phyloP scores from a whole-genome alignment of 2,329 filamentous ascomycete genomes.

The Alternaria atra region DNA sequence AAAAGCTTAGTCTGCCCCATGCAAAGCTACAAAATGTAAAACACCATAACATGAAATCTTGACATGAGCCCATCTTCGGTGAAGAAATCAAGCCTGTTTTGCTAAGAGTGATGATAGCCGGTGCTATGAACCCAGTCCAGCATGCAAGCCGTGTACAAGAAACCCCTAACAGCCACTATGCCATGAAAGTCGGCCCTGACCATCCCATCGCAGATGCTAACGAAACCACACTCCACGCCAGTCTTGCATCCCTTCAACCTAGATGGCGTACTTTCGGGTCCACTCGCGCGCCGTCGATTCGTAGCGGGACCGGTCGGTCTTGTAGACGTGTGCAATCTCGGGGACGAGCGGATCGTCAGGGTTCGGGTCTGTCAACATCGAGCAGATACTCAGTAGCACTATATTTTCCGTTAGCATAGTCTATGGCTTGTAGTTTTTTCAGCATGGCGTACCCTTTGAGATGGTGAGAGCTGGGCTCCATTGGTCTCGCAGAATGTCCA shows the following conservation, averaged over 20 bases:
- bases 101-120: slow-evolving; percentile 44
- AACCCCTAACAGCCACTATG: slow-evolving; percentile 43
- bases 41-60: neutral
- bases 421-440: neutral
- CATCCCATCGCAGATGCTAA: slow-evolving; percentile 37
- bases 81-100: slow-evolving; percentile 34
- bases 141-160: slow-evolving; percentile 38
- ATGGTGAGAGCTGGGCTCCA: slow-evolving; percentile 99
- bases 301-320: slow-evolving; percentile 95
- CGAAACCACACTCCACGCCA: slow-evolving; percentile 23
- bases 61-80: neutral
- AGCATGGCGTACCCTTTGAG: slow-evolving; percentile 78
- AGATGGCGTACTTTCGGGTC: slow-evolving; percentile 99
- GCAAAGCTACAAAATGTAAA: neutral
- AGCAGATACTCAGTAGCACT: slow-evolving; percentile 99
- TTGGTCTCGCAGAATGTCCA: slow-evolving; percentile 98
- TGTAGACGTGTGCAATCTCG: slow-evolving; percentile 99
- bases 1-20: neutral
- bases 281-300: slow-evolving; percentile 97
- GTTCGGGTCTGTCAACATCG: slow-evolving; percentile 99
- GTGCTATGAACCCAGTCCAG: slow-evolving; percentile 44
- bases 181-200: slow-evolving; percentile 30
- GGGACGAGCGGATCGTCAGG: slow-evolving; percentile 98
- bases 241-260: slow-evolving; percentile 36
- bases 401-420: slow-evolving; percentile 10